These are phyloP conservation scores for Pyrus pyrifolia DNA, from an alignment of 306 rosid genomes.

Conservation along the genomic window DNA sequence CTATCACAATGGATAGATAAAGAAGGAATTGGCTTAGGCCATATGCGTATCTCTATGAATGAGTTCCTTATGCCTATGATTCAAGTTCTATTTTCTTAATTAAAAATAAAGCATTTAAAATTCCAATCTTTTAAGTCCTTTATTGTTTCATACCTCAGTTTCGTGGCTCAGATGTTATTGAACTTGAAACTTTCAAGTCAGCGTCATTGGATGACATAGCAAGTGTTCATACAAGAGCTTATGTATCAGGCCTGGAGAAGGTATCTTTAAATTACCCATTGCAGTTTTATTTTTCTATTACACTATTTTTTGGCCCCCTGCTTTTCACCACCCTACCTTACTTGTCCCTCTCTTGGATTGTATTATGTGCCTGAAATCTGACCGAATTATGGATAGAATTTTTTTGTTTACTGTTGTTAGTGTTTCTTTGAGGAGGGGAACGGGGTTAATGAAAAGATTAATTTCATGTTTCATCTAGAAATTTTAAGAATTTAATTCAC, in stretches of 20 bases:
- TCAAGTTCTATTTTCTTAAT: neutral
- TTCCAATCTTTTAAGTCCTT: neutral
- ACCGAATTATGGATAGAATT: neutral
- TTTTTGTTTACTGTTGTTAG: neutral
- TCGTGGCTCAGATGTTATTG: conserved; percentile 59
- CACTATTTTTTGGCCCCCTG: neutral
- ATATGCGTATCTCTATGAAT: neutral
- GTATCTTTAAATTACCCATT: conserved; percentile 22
- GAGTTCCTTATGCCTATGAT: neutral
- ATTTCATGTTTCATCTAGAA: neutral
- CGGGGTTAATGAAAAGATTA: neutral
- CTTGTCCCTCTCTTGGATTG: neutral
- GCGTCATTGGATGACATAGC: conserved; percentile 77
- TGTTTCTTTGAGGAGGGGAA: neutral
- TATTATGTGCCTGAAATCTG: neutral
- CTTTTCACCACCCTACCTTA: neutral
- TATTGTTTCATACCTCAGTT: conserved; percentile 43
- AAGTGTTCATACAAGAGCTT: conserved; percentile 74
- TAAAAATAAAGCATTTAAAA: no score
- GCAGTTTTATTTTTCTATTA: neutral
- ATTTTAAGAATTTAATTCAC: no score
- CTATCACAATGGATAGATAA: neutral
- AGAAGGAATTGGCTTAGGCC: neutral
- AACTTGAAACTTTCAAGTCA: conserved; percentile 60
- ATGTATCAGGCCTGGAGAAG: conserved; percentile 84